Base-by-base conservation (phyloP, 2,329 filamentous ascomycete species). In the Pseudogymnoascus sp. region DNA sequence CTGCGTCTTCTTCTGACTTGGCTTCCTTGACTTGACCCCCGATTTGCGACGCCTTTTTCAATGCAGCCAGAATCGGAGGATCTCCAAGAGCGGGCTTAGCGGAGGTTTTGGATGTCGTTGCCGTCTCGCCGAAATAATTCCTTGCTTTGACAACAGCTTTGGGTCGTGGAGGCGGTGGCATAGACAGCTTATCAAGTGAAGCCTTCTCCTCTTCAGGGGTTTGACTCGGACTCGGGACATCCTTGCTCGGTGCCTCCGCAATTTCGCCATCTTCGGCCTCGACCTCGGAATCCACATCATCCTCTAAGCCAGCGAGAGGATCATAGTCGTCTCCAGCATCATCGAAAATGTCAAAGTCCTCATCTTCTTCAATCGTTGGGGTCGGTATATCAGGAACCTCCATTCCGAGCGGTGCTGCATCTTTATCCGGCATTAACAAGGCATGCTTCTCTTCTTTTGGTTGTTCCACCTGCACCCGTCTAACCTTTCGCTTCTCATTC, bases 11-110 rank as follows among this genome's bases (percentile, higher is more conserved):
- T 11, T 73, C 75, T 38, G 71, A 73, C 3, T 77, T 75, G 2
- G 75, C 74, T 6, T 73, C 73, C 6, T 75, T 74, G 2, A 75
- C 72, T 50, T 76, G 77, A 18, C 73, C 72, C 68, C 73, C 78
- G 62, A 91, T 79, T 8, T 85, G 79, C 16, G 89, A 89, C 8
- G 93, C 93, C 74, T 92, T 92, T 75, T 92, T 91, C 70, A 99
- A 82, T 0, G 91, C 91, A 3, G 91, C 91, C 67, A 92, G 82
- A 66, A 96, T 88, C 1, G 89, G 85, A 1, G 91, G 89, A 70
- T 97, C 91, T 25, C 82, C 83, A 70, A 88, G 83, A 1, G 83
- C 81, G 1, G 77, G 77, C 65, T 80, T 80, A 3, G 74, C 72
- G 8, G 74, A 71, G 21, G 71, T 67, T 25, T 69, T 67, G 36